Base-by-base conservation (phyloP, 805 yeast genomes). In the Pichia paraexigua region DNA sequence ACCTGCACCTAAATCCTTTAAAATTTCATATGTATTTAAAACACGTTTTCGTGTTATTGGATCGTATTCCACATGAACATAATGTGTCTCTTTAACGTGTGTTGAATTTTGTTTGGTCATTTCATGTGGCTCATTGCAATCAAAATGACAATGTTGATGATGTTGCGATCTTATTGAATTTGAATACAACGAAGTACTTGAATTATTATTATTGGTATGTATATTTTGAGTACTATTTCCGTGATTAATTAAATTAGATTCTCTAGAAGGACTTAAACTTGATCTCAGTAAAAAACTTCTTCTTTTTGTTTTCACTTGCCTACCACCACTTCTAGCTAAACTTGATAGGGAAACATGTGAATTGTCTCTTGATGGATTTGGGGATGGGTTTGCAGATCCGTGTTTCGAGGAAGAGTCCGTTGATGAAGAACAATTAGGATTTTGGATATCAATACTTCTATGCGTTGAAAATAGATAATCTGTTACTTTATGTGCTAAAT, bases 1-100 rank as follows among this genome's bases (percentile, higher is more conserved):
- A n/a, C 99, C 99, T 37, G 87, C 76, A 12, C 99, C 99, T 28
- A 94, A 74, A 69, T 91, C 97, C 25, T 78, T 75, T 30, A 90
- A 69, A 39, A 94, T 87, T 67, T 94, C 99, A 64, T 91, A 94
- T 0, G 95, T 82, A 68, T 94, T 94, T 55, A 94, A 74, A 37
- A 85, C 81, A 63, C 91, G 87, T 47, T 94, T 79, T 55, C 85
- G 82, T 1, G 85, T 81, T 5, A 85, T 77, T 0, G 98, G 97
- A 66, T 94, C 96, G 68, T 88, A 90, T 59, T 91, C 96, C 40
- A 92, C 76, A 37, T 76, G 79, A 17, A 94, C 87, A 53, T 78
- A 78, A 53, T 78, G 82, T 1, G 97, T 91, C 64, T 92, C 97
- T 62, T 86, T 89, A 8, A 91, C 97, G 41, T 64, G 43, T 9